Percentiles rank a stretch among this genome's conserved stretches.
Conservation (phyloP, 257 asterid species). For the Pogostemon cablin region DNA sequence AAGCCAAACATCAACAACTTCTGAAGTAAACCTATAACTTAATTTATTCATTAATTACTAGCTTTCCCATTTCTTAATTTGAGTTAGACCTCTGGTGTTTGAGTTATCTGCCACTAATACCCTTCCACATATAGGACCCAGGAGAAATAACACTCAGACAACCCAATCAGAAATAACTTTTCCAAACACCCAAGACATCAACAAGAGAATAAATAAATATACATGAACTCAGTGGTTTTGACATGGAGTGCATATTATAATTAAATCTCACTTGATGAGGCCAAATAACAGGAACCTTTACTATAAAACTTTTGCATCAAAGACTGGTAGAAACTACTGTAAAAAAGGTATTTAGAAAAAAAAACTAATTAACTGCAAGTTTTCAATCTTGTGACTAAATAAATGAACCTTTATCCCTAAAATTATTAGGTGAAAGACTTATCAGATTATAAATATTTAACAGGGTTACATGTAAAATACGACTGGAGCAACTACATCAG, state of each 20-base stretch:
- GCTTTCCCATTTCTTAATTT: too few species aligned
- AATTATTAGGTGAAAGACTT: not conserved
- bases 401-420: not conserved
- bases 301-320: not conserved
- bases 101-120: too few species aligned
- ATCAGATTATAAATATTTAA: not conserved
- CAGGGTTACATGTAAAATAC: not conserved
- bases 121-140: not conserved
- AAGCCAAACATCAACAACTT: too few species aligned
- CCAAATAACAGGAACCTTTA: not conserved
- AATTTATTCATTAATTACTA: too few species aligned
- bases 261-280: too few species aligned
- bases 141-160: slow-evolving; percentile 4
- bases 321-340: not conserved
- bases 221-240: not conserved
- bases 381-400: not conserved
- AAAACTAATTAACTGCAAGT: slow-evolving; percentile 3
- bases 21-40: too few species aligned
- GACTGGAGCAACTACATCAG: too few species aligned
- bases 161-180: not conserved
- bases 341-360: not conserved
- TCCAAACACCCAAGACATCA: not conserved
- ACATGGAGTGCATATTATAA: not conserved
- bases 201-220: not conserved
- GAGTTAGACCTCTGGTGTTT: too few species aligned